Evolutionary conservation across 148 eudicot species (phyloP), one percentile per base, ranked within the genome.

Genomic region (Persicaria maculosa): DNA sequence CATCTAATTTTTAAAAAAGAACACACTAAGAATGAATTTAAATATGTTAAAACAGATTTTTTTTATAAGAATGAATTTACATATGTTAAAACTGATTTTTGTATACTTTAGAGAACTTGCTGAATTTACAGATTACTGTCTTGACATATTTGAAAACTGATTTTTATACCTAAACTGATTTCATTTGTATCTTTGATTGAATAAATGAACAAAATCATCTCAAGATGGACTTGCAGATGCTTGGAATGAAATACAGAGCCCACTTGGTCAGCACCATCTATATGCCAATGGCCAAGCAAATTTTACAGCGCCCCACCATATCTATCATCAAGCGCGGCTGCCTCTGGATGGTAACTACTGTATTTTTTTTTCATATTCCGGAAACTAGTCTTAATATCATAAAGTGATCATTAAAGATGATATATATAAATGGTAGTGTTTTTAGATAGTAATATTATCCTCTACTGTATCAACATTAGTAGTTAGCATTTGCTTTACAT

Each of bases 181-280:
- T 22, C 25, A 22, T 22, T 22, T 22, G 25, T 22, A 22, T 22
- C 25, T 22, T 22, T 22, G 25, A 22, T 22, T 22, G 25, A 22
- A 22, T 22, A 22, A 22, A 22, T 22, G 25, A 22, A 22, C 25
- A 22, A 22, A 22, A 22, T 22, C 25, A 22, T 22, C 25, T 80
- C 85, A 88, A 73, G 85, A 77, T 72, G 80, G 90, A 79, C 76
- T 87, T 80, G 80, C 85, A 19, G 92, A 84, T 78, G 89, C 84
- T 79, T 95, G 98, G 98, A 88, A 90, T 82, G 96, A 90, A 58
- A 82, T 90, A 74, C 97, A 92, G 8, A 82, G 81, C 75, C 87
- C 84, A 44, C 96, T 77, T 77, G 43, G 47, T 76, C 83, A 45
- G 31, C 53, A 77, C 77, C 74, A 73, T 74, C 67, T 50, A 52